Percentiles rank a stretch among this genome's conserved stretches.
Evolutionary conservation across 495 filamentous ascomycete genomes (phyloP).

Genomic region (Podospora anserina): DNA sequence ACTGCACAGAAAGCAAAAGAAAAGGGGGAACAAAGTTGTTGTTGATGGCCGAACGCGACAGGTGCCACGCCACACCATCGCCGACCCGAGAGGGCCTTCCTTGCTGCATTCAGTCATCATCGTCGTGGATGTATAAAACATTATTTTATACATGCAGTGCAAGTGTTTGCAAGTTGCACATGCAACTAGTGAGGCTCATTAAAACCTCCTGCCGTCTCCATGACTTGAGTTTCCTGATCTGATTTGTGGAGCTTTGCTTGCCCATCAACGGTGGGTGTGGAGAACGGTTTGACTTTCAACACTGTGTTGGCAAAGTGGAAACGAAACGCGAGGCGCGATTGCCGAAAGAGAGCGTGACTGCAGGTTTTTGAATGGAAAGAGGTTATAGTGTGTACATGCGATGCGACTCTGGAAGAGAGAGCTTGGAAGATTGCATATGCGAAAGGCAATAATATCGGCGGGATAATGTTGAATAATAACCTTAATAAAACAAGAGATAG

Average conservation of each 20-base stretch:
- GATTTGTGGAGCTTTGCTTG: not conserved
- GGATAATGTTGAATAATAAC: not conserved
- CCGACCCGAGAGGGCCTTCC: too few relatives aligned
- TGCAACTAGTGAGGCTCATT: not conserved
- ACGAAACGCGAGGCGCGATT: not conserved
- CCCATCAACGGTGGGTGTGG: not conserved
- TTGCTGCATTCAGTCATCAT: not conserved
- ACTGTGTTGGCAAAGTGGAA: not conserved
- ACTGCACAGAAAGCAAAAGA: not conserved
- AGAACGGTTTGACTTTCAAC: not conserved
- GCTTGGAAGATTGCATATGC: not conserved
- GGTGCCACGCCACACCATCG: not conserved
- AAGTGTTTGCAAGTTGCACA: not conserved
- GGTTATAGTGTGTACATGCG: slow-evolving; percentile 11
- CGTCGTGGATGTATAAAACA: not conserved
- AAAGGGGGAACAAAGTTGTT: not conserved
- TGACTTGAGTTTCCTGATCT: not conserved
- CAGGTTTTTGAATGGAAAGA: not conserved
- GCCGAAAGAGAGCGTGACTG: not conserved
- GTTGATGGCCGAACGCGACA: not conserved
- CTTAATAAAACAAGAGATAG: not conserved
- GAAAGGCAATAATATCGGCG: not conserved
- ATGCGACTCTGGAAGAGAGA: not conserved
- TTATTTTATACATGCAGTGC: too few relatives aligned
- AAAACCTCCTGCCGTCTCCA: not conserved